Evolutionary conservation across 1,284 basidiomycete species (phyloP), one percentile per base, ranked within the genome.

Genomic region (Trametes polyzona): DNA sequence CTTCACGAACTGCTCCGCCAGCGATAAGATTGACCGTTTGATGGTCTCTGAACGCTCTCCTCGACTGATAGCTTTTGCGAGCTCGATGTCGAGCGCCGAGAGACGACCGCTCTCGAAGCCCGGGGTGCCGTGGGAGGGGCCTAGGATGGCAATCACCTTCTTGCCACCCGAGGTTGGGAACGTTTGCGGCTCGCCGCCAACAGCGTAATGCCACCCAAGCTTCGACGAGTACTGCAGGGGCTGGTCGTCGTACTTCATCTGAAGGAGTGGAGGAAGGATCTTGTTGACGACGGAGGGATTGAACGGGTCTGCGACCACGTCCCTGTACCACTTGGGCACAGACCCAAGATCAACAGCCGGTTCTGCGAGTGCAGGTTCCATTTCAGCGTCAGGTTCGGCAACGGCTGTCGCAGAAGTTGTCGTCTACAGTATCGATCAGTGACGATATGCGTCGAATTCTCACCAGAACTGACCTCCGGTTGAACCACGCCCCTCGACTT

Each of bases 231-330:
- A 84, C 42, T 77, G 81, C 19, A 96, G 71, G 0, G 93, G 90
- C 58, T 82, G 76, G 0, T 83, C 86, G 37, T 90, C 80, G 76
- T 87, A 95, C 3, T 85, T 81, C n/a, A 95, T 69, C 30, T 81
- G 82, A n/a, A 97, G 80, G 2, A 97, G 80, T 2, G 91, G 77
- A 0, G 95, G 93, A 0, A 95, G 78, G n/a, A 88, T 78, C 4
- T 83, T 81, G 55, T 88, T 87, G 21, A 88, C 76, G 40, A 80
- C 79, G 14, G 83, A 79, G 19, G 85, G 65, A 51, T 82, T 78
- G 23, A 82, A 71, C 26, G 82, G 77, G 43, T 81, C 77, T 10
- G 65, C 62, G 23, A 73, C 47, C 7, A 96, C 71, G 49, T 90
- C 83, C 65, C 80, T 80, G 69, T 92, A 92, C 95, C 95, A 97